Conservation (phyloP, 2,329 filamentous ascomycete genomes). For the Nakataea oryzae region DNA sequence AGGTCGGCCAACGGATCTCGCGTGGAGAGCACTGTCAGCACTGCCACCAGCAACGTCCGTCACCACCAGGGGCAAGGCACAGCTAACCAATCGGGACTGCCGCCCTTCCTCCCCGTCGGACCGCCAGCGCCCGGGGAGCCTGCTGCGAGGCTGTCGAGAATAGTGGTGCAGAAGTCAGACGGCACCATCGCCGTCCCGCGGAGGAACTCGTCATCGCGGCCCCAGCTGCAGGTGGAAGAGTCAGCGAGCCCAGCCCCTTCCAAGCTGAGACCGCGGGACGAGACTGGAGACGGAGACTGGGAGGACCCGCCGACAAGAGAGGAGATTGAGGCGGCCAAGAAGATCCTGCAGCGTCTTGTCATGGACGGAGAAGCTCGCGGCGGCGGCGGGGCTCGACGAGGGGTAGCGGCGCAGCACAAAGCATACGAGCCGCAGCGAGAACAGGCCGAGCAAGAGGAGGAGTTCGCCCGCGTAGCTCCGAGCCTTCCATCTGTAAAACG, state of each 20-base stretch:
- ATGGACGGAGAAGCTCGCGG: neutral
- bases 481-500: neutral
- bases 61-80: no score
- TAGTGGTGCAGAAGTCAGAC: neutral
- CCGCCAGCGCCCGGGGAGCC: no score
- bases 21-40: no score
- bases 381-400: no score
- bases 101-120: no score
- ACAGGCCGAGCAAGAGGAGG: neutral
- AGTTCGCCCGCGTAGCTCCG: neutral
- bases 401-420: neutral
- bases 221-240: no score
- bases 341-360: neutral
- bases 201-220: conserved; percentile 1
- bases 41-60: no score
- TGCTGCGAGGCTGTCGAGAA: neutral
- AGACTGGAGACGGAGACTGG: neutral
- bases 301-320: neutral
- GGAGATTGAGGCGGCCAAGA: conserved; percentile 1
- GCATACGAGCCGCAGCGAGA: neutral
- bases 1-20: no score
- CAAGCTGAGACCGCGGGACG: neutral
- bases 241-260: neutral
- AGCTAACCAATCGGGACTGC: no score
- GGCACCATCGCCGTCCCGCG: conserved; percentile 1